Evolutionary conservation across 2,329 filamentous ascomycete genomes (phyloP), one percentile per base, ranked within the genome.

Genomic region (Xylariaceae sp.): DNA sequence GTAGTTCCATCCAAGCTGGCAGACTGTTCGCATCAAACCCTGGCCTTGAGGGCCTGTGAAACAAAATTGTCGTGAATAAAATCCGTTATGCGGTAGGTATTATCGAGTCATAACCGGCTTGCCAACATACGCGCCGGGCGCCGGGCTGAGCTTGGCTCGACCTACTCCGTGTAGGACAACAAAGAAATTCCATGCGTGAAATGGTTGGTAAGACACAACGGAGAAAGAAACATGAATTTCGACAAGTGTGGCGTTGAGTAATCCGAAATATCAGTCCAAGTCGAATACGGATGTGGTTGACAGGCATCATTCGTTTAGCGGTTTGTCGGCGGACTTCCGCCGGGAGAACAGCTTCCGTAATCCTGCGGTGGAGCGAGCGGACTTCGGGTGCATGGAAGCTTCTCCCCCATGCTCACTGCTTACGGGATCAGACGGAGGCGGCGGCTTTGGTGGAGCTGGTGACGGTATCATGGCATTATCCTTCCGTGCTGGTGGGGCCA

Each of bases 311-410:
- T 55, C 37, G 10, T 18, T 62, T 17, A 64, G 34, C 34, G 11
- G 62, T 58, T n/a, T 61, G 58, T 55, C 66, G 23, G 23, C 61
- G 1, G 61, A 51, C 37, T 58, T 68, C 15, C 63, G 64, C 35
- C 64, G 61, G 17, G 64, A 63, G n/a, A 70, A 69, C 4, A 70
- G 51, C 10, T 61, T 68, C 58, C 67, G 65, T 4, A 70, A 49
- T 15, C 64, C 62, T 17, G 63, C 53, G 8, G 59, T 64, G n/a
- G 68, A 67, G 51, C 61, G 65, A 54, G 63, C 60, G 39, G 61
- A 58, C 30, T 61, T 68, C 11, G 59, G 60, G 30, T 59, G 62
- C 47, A 52, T 30, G 5, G 51, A 44, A 15, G 63, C 66, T 9
- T 63, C 64, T 34, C 48, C 51, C 39, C n/a, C 30, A 17, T 53